A percentile compares a stretch with the other conserved stretches of the same genome.
Evolutionary conservation across 768 basidiomycete species (phyloP).

Genomic region (Boletus edulis): DNA sequence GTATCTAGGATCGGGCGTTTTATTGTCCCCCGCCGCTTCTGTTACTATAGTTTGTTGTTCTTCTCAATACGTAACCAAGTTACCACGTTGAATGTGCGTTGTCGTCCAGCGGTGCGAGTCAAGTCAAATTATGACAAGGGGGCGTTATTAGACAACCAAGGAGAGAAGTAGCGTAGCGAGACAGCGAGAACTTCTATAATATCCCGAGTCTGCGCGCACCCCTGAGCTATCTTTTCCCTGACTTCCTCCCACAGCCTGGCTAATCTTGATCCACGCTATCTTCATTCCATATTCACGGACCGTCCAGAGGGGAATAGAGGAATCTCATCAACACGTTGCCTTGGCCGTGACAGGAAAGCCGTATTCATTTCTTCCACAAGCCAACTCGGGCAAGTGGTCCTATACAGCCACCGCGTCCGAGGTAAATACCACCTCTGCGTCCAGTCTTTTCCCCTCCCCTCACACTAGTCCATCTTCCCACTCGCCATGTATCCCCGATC

Average conservation of each 20-base stretch:
- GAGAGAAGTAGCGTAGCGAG: conserved; percentile 1
- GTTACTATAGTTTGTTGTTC: conserved; percentile 5
- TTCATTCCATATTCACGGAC: conserved; percentile 27
- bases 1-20: conserved; percentile 5
- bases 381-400: conserved; percentile 32
- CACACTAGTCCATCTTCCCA: conserved; percentile 10
- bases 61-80: conserved; percentile 24
- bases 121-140: conserved; percentile 1
- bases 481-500: conserved; percentile 28
- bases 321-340: conserved; percentile 34
- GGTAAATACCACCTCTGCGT: conserved; percentile 29
- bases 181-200: conserved; percentile 10
- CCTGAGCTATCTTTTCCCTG: conserved; percentile 17
- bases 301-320: conserved; percentile 20
- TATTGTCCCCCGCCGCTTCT: conserved; percentile 11
- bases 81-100: conserved; percentile 27
- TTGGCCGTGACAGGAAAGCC: conserved; percentile 31
- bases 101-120: conserved; percentile 1
- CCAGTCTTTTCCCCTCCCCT: conserved; percentile 10
- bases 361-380: conserved; percentile 23
- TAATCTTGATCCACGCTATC: conserved; percentile 32
- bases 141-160: not conserved
- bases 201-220: conserved; percentile 14
- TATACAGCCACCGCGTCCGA: conserved; percentile 33
- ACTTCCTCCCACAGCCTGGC: conserved; percentile 19